Evolutionary conservation across 768 basidiomycete species (phyloP).

Genomic region (Auricularia sp.): DNA sequence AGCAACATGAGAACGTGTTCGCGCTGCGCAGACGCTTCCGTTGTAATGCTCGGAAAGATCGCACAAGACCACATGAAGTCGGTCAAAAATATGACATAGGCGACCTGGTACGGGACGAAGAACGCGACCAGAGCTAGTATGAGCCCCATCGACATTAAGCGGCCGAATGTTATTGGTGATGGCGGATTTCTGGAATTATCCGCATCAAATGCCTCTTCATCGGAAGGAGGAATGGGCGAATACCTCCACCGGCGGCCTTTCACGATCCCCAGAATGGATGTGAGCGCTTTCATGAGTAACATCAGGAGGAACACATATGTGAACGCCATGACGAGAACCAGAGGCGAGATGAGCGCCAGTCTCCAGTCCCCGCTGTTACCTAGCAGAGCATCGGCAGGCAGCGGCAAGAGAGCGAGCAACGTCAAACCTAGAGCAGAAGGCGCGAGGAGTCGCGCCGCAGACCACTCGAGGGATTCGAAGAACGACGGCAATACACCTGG

Average conservation of each 20-base stretch:
- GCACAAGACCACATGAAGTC: slow-evolving; percentile 61
- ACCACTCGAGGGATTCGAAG: not conserved
- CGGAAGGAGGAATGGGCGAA: not conserved
- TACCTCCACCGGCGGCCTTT: not conserved
- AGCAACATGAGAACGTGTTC: slow-evolving; percentile 62
- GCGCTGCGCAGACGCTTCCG: slow-evolving; percentile 37
- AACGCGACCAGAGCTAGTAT: slow-evolving; percentile 60
- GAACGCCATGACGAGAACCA: slow-evolving; percentile 48
- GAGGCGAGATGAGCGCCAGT: slow-evolving; percentile 43
- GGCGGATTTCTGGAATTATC: not conserved
- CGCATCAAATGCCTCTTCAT: not conserved
- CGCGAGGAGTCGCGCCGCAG: slow-evolving; percentile 24
- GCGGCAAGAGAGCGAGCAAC: slow-evolving; percentile 43
- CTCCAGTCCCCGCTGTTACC: slow-evolving; percentile 46
- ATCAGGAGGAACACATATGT: not conserved
- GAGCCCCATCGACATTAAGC: slow-evolving; percentile 46
- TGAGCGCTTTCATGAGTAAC: not conserved
- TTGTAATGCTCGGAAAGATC: slow-evolving; percentile 19
- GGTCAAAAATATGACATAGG: slow-evolving; percentile 76
- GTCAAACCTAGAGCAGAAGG: slow-evolving; percentile 36
- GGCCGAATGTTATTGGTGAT: slow-evolving; percentile 13
- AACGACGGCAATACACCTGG: not conserved
- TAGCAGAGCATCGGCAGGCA: slow-evolving; percentile 45
- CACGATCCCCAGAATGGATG: not conserved
- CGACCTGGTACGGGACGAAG: slow-evolving; percentile 87